phyloP scores from a whole-genome alignment of 306 rosid species.

The Ormosia emarginata region DNA sequence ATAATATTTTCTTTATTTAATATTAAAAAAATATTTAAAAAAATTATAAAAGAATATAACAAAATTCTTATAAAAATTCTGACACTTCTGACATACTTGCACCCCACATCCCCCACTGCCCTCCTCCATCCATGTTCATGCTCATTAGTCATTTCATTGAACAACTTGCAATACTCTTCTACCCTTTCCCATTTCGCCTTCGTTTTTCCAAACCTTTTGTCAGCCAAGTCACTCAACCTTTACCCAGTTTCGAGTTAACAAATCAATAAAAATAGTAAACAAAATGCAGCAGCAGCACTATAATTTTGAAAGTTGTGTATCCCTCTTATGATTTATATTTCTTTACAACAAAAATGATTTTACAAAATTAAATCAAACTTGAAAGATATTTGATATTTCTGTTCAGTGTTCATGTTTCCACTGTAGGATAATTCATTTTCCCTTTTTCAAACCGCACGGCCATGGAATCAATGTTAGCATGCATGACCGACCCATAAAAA shows the following conservation, averaged over 20 bases:
- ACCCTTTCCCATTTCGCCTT: background rate
- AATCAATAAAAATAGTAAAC: background rate
- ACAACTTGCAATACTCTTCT: background rate
- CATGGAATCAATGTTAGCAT: constrained; percentile 10
- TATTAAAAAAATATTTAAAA: too few species aligned
- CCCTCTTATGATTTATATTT: background rate
- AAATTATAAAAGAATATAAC: too few species aligned
- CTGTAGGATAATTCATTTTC: background rate
- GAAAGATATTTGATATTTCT: too few species aligned
- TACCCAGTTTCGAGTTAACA: background rate
- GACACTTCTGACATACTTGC: constrained; percentile 23
- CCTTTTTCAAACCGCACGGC: constrained; percentile 4
- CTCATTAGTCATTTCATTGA: constrained; percentile 24
- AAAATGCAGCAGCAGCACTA: background rate
- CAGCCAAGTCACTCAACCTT: background rate
- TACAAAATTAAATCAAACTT: too few species aligned
- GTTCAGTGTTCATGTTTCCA: background rate
- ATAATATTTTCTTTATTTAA: too few species aligned
- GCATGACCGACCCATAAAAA: too few species aligned
- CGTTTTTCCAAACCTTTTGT: background rate
- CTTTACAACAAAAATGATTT: constrained; percentile 22
- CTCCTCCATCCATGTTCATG: constrained; percentile 6
- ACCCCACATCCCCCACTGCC: background rate
- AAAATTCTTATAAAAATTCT: constrained; percentile 15
- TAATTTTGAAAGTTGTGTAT: background rate